Conservation (phyloP, 495 filamentous ascomycete genomes). For the Aspergillus olivimuriae region DNA sequence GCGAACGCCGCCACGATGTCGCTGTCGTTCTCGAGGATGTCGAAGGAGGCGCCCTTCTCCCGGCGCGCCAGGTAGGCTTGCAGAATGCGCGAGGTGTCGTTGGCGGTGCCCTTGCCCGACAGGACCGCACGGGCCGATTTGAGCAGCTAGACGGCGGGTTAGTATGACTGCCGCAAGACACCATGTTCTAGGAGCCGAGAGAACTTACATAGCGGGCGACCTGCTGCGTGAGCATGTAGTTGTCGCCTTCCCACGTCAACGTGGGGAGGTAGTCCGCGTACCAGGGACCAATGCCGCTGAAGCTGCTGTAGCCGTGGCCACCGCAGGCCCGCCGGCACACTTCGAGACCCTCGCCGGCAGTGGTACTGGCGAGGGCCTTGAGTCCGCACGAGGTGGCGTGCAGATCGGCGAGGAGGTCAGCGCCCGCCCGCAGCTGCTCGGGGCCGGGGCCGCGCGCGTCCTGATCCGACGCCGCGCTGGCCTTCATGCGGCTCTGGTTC, state of each 20-base stretch:
- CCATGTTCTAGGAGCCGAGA: background rate
- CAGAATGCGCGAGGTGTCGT: conserved; percentile 55
- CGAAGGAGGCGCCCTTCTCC: conserved; percentile 62
- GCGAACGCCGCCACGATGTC: conserved; percentile 64
- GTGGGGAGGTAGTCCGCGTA: conserved; percentile 67
- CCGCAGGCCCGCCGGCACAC: conserved; percentile 65
- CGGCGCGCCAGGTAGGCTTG: conserved; percentile 50
- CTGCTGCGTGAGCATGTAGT: conserved; percentile 75
- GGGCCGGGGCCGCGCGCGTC: conserved; percentile 54
- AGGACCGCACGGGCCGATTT: conserved; percentile 60
- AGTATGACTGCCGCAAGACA: conserved; percentile 3
- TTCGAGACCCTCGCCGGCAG: conserved; percentile 63
- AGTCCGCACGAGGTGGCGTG: conserved; percentile 70
- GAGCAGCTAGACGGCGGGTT: conserved; percentile 33
- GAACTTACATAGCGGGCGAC: conserved; percentile 59
- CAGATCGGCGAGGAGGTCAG: conserved; percentile 62
- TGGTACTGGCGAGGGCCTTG: conserved; percentile 62
- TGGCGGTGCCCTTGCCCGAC: conserved; percentile 44
- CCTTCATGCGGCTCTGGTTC: conserved; percentile 58
- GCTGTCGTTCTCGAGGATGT: conserved; percentile 53
- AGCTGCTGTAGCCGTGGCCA: conserved; percentile 66
- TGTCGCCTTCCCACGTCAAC: conserved; percentile 61
- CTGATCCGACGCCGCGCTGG: conserved; percentile 28
- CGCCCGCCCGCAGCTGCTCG: conserved; percentile 56
- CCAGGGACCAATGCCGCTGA: conserved; percentile 60